These are phyloP conservation scores for Amylostereum chailletii DNA, from an alignment of 1,284 basidiomycete genomes.

Conservation along the genomic window DNA sequence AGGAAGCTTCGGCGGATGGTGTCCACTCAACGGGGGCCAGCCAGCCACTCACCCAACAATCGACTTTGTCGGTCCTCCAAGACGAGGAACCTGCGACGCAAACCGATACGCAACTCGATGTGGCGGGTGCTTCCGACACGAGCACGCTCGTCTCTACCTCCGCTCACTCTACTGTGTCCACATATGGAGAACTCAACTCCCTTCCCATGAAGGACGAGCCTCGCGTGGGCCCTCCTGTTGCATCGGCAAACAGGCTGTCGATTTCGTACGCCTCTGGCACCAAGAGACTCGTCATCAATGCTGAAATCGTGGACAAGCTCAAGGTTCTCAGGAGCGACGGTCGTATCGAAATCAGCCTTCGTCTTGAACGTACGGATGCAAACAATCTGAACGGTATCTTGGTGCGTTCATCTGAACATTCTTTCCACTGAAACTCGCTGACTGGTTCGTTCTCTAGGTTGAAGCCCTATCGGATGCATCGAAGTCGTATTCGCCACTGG, in stretches of 20 bases:
- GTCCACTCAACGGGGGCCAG: not conserved
- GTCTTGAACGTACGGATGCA: slow-evolving; percentile 43
- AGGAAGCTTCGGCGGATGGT: slow-evolving; percentile 5
- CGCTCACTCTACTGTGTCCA: slow-evolving; percentile 7
- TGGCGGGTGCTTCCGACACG: slow-evolving; percentile 9
- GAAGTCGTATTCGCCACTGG: slow-evolving; percentile 58
- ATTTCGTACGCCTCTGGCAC: slow-evolving; percentile 89
- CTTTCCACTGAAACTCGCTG: slow-evolving; percentile 4
- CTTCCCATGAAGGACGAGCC: slow-evolving; percentile 13
- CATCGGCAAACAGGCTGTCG: slow-evolving; percentile 80
- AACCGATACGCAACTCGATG: slow-evolving; percentile 10
- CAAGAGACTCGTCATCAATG: slow-evolving; percentile 81
- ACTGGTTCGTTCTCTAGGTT: slow-evolving; percentile 36
- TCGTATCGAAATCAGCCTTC: slow-evolving; percentile 75
- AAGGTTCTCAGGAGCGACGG: slow-evolving; percentile 78
- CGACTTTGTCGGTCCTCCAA: slow-evolving; percentile 1
- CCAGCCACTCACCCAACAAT: slow-evolving; percentile 8
- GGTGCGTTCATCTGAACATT: slow-evolving; percentile 34
- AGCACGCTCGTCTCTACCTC: slow-evolving; percentile 10
- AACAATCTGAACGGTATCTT: slow-evolving; percentile 64
- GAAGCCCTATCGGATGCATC: slow-evolving; percentile 68
- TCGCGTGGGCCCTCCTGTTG: slow-evolving; percentile 23
- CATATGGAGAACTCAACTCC: slow-evolving; percentile 10
- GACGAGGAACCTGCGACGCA: not conserved
- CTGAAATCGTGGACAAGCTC: slow-evolving; percentile 76